Evolutionary conservation across 805 yeast genomes (phyloP).

Genomic region (Candida methanosorbosa): DNA sequence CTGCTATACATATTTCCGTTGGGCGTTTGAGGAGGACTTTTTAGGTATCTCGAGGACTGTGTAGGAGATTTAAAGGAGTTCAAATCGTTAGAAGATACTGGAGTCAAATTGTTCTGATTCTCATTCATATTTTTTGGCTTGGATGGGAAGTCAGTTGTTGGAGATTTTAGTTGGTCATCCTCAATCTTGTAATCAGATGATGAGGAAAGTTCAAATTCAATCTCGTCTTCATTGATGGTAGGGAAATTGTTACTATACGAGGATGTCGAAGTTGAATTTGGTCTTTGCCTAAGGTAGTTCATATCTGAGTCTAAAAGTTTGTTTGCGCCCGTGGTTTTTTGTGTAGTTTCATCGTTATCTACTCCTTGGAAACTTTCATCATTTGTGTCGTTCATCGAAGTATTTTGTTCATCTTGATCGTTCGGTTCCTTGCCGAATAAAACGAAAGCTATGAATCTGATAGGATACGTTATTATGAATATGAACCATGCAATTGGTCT

Average conservation of each 20-base stretch:
- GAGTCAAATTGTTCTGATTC: not conserved
- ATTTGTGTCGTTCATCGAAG: no score
- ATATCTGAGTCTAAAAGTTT: no score
- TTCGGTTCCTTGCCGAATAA: no score
- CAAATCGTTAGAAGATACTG: not conserved
- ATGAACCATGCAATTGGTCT: constrained; percentile 43
- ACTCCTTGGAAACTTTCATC: no score
- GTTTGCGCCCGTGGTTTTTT: no score
- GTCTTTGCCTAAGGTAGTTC: no score
- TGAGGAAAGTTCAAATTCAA: constrained; percentile 24
- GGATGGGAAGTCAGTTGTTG: constrained; percentile 12
- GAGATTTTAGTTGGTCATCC: constrained; percentile 27
- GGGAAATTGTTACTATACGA: constrained; percentile 4
- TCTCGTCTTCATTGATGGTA: constrained; percentile 25
- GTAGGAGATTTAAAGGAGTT: not conserved
- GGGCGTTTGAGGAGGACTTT: not conserved
- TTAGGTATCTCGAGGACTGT: not conserved
- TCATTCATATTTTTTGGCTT: not conserved
- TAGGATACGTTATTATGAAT: constrained; percentile 48
- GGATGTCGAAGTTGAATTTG: no score
- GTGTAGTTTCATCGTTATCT: no score
- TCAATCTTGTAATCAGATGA: constrained; percentile 5
- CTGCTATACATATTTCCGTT: no score
- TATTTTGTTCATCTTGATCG: no score
- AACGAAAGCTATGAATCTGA: constrained; percentile 27